Conservation (phyloP, 2,329 filamentous ascomycete species). For the Diaporthe citri region DNA sequence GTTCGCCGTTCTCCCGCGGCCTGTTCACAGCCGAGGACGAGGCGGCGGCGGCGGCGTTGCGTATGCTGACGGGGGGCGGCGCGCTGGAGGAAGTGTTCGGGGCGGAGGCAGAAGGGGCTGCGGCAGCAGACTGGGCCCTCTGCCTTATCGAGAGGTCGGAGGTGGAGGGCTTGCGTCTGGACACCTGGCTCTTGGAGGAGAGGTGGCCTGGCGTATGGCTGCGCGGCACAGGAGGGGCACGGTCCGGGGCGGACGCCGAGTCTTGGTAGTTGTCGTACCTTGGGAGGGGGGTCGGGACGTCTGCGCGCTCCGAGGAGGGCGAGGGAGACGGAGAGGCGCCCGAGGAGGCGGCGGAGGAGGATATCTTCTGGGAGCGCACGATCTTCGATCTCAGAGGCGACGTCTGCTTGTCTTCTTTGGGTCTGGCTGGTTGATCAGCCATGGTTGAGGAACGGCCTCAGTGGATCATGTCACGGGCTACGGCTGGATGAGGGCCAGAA, state of each 20-base stretch:
- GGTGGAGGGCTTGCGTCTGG: constrained; percentile 57
- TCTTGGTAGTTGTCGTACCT: constrained; percentile 47
- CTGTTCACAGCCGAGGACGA: constrained; percentile 33
- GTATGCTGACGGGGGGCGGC: constrained; percentile 37
- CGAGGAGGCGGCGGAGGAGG: constrained; percentile 51
- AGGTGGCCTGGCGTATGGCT: constrained; percentile 74
- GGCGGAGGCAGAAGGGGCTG: constrained; percentile 46
- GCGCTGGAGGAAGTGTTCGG: constrained; percentile 42
- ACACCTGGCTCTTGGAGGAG: constrained; percentile 67
- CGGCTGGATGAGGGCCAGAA: constrained; percentile 33
- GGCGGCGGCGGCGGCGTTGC: constrained; percentile 32
- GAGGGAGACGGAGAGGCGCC: constrained; percentile 41
- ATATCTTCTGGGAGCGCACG: constrained; percentile 67
- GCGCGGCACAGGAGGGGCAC: constrained; percentile 58
- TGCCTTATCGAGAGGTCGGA: constrained; percentile 67
- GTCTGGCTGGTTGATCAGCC: constrained; percentile 56
- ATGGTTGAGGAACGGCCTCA: constrained; percentile 50
- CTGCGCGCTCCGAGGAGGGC: constrained; percentile 28
- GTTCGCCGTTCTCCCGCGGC: constrained; percentile 42
- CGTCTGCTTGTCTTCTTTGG: constrained; percentile 46
- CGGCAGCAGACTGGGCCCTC: constrained; percentile 61
- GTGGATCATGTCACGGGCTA: constrained; percentile 45
- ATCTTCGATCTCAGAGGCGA: constrained; percentile 59
- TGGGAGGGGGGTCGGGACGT: constrained; percentile 20
- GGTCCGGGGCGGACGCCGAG: constrained; percentile 51